These are phyloP conservation scores for Mycogone perniciosa DNA, from an alignment of 2,329 filamentous ascomycete species.

Conservation along the genomic window DNA sequence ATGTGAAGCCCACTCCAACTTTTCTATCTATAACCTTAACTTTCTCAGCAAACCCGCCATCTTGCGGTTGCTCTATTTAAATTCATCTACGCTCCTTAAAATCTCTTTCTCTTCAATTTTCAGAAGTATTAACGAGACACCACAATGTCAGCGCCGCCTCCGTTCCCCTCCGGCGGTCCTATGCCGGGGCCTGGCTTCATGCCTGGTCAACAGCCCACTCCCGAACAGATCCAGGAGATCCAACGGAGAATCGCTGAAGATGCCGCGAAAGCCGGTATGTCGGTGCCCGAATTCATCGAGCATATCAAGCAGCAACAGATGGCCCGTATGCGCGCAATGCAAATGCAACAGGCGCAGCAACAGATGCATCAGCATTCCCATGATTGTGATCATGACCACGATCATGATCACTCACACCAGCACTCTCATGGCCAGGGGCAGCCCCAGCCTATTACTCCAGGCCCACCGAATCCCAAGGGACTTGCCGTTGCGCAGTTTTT, in stretches of 20 bases:
- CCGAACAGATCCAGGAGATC: slow-evolving; percentile 80
- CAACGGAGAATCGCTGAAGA: slow-evolving; percentile 77
- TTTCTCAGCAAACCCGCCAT: not conserved
- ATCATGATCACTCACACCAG: slow-evolving; percentile 26
- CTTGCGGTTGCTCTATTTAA: slow-evolving; percentile 11
- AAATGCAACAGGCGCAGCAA: slow-evolving; percentile 40
- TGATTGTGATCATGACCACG: slow-evolving; percentile 24
- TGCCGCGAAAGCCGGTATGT: slow-evolving; percentile 77
- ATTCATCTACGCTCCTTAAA: not conserved
- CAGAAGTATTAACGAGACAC: not conserved
- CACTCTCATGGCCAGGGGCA: slow-evolving; percentile 39
- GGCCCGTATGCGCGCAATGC: slow-evolving; percentile 40
- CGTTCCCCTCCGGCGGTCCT: slow-evolving; percentile 20
- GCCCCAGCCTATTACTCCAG: slow-evolving; percentile 63
- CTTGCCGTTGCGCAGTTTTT: slow-evolving; percentile 87
- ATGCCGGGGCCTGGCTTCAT: slow-evolving; percentile 28
- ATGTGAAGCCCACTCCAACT: slow-evolving; percentile 9
- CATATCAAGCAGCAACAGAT: slow-evolving; percentile 53
- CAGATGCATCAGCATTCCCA: slow-evolving; percentile 22
- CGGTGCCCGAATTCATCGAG: slow-evolving; percentile 76
- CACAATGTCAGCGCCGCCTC: slow-evolving; percentile 25
- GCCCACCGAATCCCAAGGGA: slow-evolving; percentile 82
- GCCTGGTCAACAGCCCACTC: slow-evolving; percentile 52
- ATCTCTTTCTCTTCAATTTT: slow-evolving; percentile 12
- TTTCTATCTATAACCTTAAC: not conserved